Conservation (phyloP, 345 rosid species). For the Rhizophora apiculata region DNA sequence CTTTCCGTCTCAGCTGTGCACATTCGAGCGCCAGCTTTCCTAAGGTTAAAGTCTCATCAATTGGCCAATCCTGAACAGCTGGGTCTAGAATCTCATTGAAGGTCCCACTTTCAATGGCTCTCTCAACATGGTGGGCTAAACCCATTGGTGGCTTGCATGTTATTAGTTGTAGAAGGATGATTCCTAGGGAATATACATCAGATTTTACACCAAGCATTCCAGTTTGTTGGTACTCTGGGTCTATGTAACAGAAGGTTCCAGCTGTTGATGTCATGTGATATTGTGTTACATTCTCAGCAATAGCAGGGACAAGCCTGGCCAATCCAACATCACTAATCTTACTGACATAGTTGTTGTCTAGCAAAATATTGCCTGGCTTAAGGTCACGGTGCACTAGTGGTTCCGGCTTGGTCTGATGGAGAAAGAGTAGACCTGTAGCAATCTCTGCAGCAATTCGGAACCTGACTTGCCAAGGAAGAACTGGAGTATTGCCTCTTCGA, state of each 20-base stretch:
- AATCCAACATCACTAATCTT: conserved; percentile 88
- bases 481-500: conserved; percentile 46
- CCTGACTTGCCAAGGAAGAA: conserved; percentile 79
- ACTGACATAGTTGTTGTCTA: conserved; percentile 76
- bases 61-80: conserved; percentile 71
- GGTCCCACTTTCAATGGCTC: conserved; percentile 52
- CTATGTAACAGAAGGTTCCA: conserved; percentile 91
- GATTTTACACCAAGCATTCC: conserved; percentile 93
- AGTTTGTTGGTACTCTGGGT: conserved; percentile 94
- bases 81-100: conserved; percentile 65
- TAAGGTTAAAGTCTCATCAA: conserved; percentile 52
- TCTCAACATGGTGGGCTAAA: conserved; percentile 48
- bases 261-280: conserved; percentile 70
- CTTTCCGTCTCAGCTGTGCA: conserved; percentile 78
- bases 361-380: conserved; percentile 83
- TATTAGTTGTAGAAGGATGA: conserved; percentile 73
- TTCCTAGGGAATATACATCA: conserved; percentile 81
- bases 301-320: conserved; percentile 78
- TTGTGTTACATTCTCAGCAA: conserved; percentile 75
- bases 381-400: conserved; percentile 97
- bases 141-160: conserved; percentile 81
- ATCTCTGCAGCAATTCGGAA: conserved; percentile 84
- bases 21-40: conserved; percentile 66
- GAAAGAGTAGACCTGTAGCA: conserved; percentile 79
- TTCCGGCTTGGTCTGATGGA: conserved; percentile 92